Conservation (phyloP, 495 filamentous ascomycete genomes). For the Penicillium cosmopolitanum region DNA sequence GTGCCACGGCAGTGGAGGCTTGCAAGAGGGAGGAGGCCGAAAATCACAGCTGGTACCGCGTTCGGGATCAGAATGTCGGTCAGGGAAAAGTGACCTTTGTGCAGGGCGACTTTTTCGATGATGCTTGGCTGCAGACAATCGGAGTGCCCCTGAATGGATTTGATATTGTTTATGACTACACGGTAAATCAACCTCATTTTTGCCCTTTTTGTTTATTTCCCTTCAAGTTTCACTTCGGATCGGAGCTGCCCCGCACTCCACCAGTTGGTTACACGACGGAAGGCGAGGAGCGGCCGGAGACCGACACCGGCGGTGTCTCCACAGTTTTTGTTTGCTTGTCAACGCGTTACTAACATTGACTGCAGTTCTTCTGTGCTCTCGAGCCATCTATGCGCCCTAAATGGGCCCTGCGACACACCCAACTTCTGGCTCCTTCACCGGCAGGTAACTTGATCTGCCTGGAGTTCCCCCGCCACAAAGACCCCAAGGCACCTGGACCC, state of each 20-base stretch:
- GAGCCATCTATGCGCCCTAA: constrained; percentile 61
- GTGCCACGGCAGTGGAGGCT: constrained; percentile 55
- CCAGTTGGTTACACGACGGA: neutral
- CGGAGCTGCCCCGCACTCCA: constrained; percentile 3
- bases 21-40: constrained; percentile 53
- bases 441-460: constrained; percentile 72
- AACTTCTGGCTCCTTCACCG: constrained; percentile 61
- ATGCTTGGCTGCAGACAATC: constrained; percentile 57
- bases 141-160: constrained; percentile 57
- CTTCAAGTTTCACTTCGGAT: constrained; percentile 5
- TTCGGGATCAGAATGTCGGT: constrained; percentile 45
- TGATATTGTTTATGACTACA: constrained; percentile 86
- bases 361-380: constrained; percentile 81
- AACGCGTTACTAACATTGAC: constrained; percentile 20
- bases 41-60: constrained; percentile 48
- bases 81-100: constrained; percentile 63
- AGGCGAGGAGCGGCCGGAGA: neutral
- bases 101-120: constrained; percentile 72
- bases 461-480: constrained; percentile 78
- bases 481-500: constrained; percentile 63
- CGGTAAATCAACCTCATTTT: constrained; percentile 51
- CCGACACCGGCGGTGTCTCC: neutral
- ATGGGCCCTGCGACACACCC: constrained; percentile 70
- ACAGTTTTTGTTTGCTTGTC: constrained; percentile 3
- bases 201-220: neutral